A percentile compares a stretch with the other conserved stretches of the same genome.
These are phyloP conservation scores for Penicillium subrubescens DNA, from an alignment of 495 filamentous ascomycete genomes.

Conservation along the genomic window DNA sequence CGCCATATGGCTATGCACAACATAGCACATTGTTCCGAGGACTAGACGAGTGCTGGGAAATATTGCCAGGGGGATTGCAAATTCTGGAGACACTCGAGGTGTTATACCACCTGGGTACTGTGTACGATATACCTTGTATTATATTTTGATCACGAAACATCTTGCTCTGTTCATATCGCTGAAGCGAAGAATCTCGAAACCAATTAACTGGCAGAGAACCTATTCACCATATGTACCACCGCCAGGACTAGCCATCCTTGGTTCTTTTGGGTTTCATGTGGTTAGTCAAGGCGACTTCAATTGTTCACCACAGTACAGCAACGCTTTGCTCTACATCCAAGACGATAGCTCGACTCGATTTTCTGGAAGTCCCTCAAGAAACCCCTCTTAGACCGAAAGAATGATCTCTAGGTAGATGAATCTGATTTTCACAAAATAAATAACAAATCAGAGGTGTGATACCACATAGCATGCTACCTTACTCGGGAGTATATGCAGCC, in stretches of 20 bases:
- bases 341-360: too few relatives aligned
- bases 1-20: neutral
- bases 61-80: neutral
- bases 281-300: too few relatives aligned
- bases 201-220: neutral
- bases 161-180: neutral
- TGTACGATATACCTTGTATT: conserved; percentile 26
- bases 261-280: neutral
- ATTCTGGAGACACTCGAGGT: neutral
- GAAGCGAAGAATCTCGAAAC: neutral
- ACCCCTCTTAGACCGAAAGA: too few relatives aligned
- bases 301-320: too few relatives aligned
- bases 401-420: too few relatives aligned
- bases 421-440: too few relatives aligned
- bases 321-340: too few relatives aligned
- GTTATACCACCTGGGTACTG: conserved; percentile 12
- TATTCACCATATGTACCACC: neutral
- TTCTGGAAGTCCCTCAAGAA: too few relatives aligned
- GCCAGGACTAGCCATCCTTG: too few relatives aligned
- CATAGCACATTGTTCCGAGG: neutral
- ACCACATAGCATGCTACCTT: too few relatives aligned
- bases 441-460: too few relatives aligned
- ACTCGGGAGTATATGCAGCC: too few relatives aligned
- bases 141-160: conserved; percentile 9
- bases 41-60: neutral